Conservation (phyloP, 2,329 filamentous ascomycete species). For the Orbilia quercus region DNA sequence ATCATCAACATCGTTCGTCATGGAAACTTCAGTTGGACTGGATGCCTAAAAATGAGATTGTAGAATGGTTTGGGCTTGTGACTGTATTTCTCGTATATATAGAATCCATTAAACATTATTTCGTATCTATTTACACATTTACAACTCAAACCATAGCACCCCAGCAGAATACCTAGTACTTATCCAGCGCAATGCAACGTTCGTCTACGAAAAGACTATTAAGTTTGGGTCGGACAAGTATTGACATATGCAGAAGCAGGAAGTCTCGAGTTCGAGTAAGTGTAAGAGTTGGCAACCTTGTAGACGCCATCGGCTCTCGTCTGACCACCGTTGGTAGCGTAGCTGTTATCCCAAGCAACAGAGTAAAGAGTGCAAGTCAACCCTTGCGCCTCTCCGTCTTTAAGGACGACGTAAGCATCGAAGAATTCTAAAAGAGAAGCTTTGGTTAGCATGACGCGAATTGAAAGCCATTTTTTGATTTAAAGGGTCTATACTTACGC, state of each 20-base stretch:
- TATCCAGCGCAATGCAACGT: too few species aligned
- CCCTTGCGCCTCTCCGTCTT: constrained; percentile 47
- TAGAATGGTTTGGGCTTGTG: not conserved
- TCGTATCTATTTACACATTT: not conserved
- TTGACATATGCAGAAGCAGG: constrained; percentile 11
- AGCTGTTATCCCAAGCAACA: constrained; percentile 32
- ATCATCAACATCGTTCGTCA: too few species aligned
- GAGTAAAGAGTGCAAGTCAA: constrained; percentile 44
- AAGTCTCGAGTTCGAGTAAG: constrained; percentile 37
- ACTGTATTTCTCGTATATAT: constrained; percentile 2
- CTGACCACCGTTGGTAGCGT: constrained; percentile 47
- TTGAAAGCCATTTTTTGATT: not conserved
- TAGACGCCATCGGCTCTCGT: constrained; percentile 23
- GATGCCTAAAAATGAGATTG: constrained; percentile 6
- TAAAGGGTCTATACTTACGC: constrained; percentile 27
- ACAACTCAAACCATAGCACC: too few species aligned
- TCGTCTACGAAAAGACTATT: too few species aligned
- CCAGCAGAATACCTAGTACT: too few species aligned
- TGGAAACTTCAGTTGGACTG: too few species aligned
- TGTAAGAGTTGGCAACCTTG: constrained; percentile 42
- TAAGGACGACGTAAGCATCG: constrained; percentile 39
- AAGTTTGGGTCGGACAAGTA: not conserved
- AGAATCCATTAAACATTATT: constrained; percentile 33
- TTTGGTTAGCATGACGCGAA: not conserved
- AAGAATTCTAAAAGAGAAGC: constrained; percentile 37